Conservation (phyloP, 805 yeast species). For the Zygotorulaspora sp. region DNA sequence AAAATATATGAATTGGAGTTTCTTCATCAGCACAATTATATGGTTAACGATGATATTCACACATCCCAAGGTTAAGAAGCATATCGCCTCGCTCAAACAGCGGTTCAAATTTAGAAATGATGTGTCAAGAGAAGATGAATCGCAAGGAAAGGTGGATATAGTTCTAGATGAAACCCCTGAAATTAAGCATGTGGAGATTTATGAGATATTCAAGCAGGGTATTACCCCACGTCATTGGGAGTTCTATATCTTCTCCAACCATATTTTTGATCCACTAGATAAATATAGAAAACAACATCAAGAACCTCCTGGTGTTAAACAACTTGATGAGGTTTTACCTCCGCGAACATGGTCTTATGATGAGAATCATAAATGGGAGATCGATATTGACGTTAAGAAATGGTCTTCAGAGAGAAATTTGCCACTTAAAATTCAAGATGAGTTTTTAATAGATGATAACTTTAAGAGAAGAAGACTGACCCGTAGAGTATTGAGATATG, state of each 20-base stretch:
- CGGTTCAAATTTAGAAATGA: slow-evolving; percentile 27
- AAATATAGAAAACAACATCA: slow-evolving; percentile 43
- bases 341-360: slow-evolving; percentile 75
- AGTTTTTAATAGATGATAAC: slow-evolving; percentile 45
- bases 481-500: slow-evolving; percentile 49
- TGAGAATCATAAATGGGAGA: slow-evolving; percentile 55
- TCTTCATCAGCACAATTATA: slow-evolving; percentile 49
- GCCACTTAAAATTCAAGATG: slow-evolving; percentile 38
- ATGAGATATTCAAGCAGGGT: slow-evolving; percentile 67
- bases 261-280: slow-evolving; percentile 51
- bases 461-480: slow-evolving; percentile 56
- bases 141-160: slow-evolving; percentile 38
- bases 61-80: slow-evolving; percentile 53
- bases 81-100: slow-evolving; percentile 30
- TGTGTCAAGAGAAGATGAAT: slow-evolving; percentile 4
- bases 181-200: slow-evolving; percentile 62
- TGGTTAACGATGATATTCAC: slow-evolving; percentile 52
- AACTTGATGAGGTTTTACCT: slow-evolving; percentile 52
- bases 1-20: slow-evolving; percentile 60
- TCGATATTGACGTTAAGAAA: slow-evolving; percentile 48
- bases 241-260: slow-evolving; percentile 51
- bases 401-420: slow-evolving; percentile 52
- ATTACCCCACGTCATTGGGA: slow-evolving; percentile 58
- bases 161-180: slow-evolving; percentile 69
- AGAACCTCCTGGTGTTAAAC: slow-evolving; percentile 61